Conservation (phyloP, 2,329 filamentous ascomycete species). For the Monosporascus sp. region DNA sequence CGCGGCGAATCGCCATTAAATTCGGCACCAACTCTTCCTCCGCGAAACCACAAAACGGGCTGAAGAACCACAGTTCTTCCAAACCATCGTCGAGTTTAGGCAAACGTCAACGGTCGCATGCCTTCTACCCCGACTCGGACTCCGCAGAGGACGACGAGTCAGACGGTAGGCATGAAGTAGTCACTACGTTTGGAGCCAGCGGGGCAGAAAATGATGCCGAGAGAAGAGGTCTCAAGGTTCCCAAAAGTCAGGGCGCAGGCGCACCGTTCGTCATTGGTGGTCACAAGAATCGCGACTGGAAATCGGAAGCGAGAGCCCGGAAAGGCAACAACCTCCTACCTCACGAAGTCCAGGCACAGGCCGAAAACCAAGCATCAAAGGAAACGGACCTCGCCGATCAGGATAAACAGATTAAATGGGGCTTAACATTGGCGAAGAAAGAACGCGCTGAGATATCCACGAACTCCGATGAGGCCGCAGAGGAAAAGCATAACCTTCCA, state of each 20-base stretch:
- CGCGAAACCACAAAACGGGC: conserved; percentile 22
- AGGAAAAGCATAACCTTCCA: conserved; percentile 5
- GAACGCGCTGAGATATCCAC: conserved; percentile 5
- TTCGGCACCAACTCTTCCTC: conserved; percentile 31
- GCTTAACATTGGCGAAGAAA: conserved; percentile 28
- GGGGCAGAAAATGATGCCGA: conserved; percentile 17
- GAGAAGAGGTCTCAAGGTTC: conserved; percentile 5
- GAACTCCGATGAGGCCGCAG: conserved; percentile 9
- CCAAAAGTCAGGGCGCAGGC: conserved; percentile 8
- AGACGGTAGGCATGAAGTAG: conserved; percentile 21
- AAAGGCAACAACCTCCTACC: conserved; percentile 6
- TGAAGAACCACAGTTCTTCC: conserved; percentile 20
- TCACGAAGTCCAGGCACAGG: neutral
- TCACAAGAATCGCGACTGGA: conserved; percentile 30
- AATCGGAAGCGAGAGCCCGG: conserved; percentile 22
- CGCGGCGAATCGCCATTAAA: conserved; percentile 43
- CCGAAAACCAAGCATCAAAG: neutral
- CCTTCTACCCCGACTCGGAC: conserved; percentile 37
- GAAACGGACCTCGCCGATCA: conserved; percentile 25
- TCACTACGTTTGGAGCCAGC: conserved; percentile 28
- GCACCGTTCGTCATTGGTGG: conserved; percentile 23
- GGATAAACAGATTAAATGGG: conserved; percentile 34
- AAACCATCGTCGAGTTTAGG: conserved; percentile 40
- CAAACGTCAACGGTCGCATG: conserved; percentile 41
- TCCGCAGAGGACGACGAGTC: conserved; percentile 30